Evolutionary conservation across 805 yeast species (phyloP).

Genomic region (Starmerella gropengiesseri): DNA sequence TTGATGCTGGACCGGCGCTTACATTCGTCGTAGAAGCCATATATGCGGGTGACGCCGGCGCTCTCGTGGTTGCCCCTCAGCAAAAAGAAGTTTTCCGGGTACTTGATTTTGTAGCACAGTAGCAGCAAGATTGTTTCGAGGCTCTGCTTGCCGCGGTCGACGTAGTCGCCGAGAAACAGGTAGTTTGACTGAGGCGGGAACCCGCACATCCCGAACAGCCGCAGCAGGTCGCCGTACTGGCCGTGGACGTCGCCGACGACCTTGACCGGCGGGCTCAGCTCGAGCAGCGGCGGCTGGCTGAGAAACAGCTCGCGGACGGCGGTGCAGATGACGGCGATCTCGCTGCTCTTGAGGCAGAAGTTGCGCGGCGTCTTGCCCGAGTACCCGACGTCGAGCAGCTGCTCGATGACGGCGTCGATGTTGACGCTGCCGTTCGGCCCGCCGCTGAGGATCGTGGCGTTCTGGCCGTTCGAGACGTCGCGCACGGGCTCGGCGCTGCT

Average conservation of each 20-base stretch:
- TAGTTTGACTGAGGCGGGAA: conserved; percentile 92
- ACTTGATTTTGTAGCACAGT: conserved; percentile 84
- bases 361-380: conserved; percentile 81
- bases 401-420: conserved; percentile 81
- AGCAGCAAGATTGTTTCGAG: conserved; percentile 81
- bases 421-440: conserved; percentile 32
- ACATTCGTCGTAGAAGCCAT: conserved; percentile 97
- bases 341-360: conserved; percentile 80
- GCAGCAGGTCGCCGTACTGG: conserved; percentile 81
- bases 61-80: conserved; percentile 97
- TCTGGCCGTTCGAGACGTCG: conserved; percentile 20
- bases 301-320: conserved; percentile 81
- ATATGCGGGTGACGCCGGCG: conserved; percentile 91
- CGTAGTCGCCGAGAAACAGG: conserved; percentile 90
- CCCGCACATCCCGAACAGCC: conserved; percentile 90
- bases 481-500: neutral
- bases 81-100: conserved; percentile 86
- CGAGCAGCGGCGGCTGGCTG: conserved; percentile 81
- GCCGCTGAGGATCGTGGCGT: conserved; percentile 29
- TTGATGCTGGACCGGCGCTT: conserved; percentile 83
- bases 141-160: conserved; percentile 94
- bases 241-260: conserved; percentile 96
- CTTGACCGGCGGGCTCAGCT: conserved; percentile 74
- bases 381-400: conserved; percentile 90
- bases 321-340: conserved; percentile 76